Base-by-base conservation (phyloP, 768 basidiomycete species). In the Trametes villosa region DNA sequence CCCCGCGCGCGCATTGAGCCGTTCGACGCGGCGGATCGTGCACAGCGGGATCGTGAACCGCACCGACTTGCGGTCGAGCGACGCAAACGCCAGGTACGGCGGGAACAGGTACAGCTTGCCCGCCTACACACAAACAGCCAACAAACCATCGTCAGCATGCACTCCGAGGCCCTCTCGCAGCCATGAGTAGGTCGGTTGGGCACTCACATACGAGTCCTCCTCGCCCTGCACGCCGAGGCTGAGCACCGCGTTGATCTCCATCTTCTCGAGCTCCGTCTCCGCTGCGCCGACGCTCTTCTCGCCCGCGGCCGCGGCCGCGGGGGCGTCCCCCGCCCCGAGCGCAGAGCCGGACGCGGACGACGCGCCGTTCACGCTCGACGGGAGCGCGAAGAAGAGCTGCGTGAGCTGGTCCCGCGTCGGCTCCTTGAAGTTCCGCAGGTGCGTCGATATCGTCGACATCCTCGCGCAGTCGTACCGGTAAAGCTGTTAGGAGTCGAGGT, bases 161-260 rank as follows among this genome's bases (percentile, higher is more conserved):
- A 18, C 7, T 33, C 13, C 4, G 31, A 33, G 5, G 5, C 27
- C 27, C 7, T 15, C 6, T 7, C 44, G 9, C 22, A 9, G 13
- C 9, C 22, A 26, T 45, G 22, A 45, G 22, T 22, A 26, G 22
- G 36, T 15, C 33, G 13, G 7, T 13, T 13, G 36, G 15, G 47
- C 41, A 86, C 92, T 79, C 79, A 96, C 94, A 77, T 95, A 96
- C 50, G 94, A 89, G 71, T 96, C 94, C 75, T 96, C 94, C 64
- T 89, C 81, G n/a, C 86, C 90, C 62, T 92, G 79, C 24, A 79
- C 83, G 44, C 83, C 87, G 17, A 98, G 79, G 69, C 88, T 94
- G 59, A 96, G 77, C 27, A 95, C 91, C 15, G 93, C 92, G 66
- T 88, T 95, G 66, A 95, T 94, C 65, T 96, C 92, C 85, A 94